phyloP scores from a whole-genome alignment of 805 yeast species.

The Candida oleophila region DNA sequence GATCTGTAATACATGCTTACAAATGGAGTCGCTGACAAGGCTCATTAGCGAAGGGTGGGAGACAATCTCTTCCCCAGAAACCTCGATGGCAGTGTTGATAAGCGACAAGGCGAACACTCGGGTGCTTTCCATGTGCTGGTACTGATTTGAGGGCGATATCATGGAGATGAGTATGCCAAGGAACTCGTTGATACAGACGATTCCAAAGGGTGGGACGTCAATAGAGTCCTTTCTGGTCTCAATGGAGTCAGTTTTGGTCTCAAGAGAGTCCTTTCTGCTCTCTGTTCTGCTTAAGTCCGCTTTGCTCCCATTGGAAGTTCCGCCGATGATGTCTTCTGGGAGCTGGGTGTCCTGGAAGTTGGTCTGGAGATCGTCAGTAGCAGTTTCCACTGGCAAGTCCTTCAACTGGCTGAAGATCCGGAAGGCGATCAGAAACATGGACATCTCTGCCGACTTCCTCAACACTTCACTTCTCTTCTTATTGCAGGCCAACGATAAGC shows the following conservation, averaged over 20 bases:
- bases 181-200: constrained; percentile 74
- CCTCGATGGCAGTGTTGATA: constrained; percentile 77
- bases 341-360: constrained; percentile 48
- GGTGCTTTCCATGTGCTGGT: constrained; percentile 83
- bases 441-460: constrained; percentile 83
- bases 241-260: neutral
- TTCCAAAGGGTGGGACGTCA: constrained; percentile 58
- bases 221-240: constrained; percentile 6
- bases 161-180: constrained; percentile 74
- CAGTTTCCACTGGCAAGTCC: constrained; percentile 47
- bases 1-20: constrained; percentile 79
- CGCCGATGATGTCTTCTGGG: constrained; percentile 62
- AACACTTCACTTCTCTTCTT: constrained; percentile 87
- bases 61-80: constrained; percentile 63
- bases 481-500: constrained; percentile 88
- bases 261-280: constrained; percentile 6
- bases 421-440: constrained; percentile 68
- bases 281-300: constrained; percentile 1
- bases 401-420: constrained; percentile 63
- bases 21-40: constrained; percentile 75
- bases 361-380: constrained; percentile 44
- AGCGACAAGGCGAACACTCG: constrained; percentile 79
- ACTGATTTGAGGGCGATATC: constrained; percentile 77
- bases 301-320: constrained; percentile 29
- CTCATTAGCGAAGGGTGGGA: constrained; percentile 63